Conservation (phyloP, 164 flowering plant species). For the Amborella trichopoda region DNA sequence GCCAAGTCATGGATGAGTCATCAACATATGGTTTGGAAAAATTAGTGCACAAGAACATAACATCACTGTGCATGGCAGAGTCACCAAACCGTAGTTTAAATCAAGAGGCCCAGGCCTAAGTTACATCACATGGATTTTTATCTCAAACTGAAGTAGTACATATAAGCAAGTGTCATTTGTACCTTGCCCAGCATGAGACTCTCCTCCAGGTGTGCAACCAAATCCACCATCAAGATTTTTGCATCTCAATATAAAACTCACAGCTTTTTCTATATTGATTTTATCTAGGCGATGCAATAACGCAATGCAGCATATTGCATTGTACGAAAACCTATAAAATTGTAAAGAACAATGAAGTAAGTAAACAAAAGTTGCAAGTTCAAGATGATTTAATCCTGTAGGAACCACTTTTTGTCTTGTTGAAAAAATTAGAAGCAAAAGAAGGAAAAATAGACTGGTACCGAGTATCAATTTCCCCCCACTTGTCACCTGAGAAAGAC, state of each 20-base stretch:
- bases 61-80: too few relatives aligned
- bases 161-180: too few relatives aligned
- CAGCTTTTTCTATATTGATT: slow-evolving; percentile 82
- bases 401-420: neutral
- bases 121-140: too few relatives aligned
- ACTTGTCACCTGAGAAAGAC: slow-evolving; percentile 83
- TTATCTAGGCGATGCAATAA: slow-evolving; percentile 47
- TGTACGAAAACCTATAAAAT: slow-evolving; percentile 65
- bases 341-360: too few relatives aligned
- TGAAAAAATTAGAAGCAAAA: neutral
- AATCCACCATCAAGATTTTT: slow-evolving; percentile 94
- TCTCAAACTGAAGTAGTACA: too few relatives aligned
- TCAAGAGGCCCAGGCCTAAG: too few relatives aligned
- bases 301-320: slow-evolving; percentile 70
- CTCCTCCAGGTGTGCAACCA: slow-evolving; percentile 95
- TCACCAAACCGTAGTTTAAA: too few relatives aligned
- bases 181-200: slow-evolving; percentile 96
- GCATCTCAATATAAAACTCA: slow-evolving; percentile 76
- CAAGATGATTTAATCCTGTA: too few relatives aligned
- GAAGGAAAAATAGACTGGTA: slow-evolving; percentile 3
- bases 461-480: slow-evolving; percentile 97
- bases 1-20: too few relatives aligned
- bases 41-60: too few relatives aligned
- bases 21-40: too few relatives aligned
- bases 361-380: too few relatives aligned